These are phyloP conservation scores for Paradendryphiella salina DNA, from an alignment of 2,329 filamentous ascomycete species.

Conservation along the genomic window DNA sequence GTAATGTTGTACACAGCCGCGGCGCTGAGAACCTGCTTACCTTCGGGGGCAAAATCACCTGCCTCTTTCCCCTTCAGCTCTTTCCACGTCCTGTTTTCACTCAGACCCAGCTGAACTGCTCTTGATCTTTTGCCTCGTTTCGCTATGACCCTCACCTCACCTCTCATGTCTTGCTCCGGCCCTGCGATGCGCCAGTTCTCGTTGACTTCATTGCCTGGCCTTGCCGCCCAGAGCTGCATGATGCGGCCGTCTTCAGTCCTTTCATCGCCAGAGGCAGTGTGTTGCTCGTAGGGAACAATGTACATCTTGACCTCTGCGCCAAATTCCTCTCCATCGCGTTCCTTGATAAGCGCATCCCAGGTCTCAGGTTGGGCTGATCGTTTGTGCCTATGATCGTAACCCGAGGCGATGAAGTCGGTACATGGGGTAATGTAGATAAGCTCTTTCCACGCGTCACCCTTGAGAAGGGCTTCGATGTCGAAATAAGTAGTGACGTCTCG, in stretches of 20 bases:
- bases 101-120: slow-evolving; percentile 33
- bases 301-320: slow-evolving; percentile 42
- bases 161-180: slow-evolving; percentile 39
- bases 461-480: slow-evolving; percentile 39
- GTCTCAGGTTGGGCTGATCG: slow-evolving; percentile 36
- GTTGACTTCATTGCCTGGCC: slow-evolving; percentile 37
- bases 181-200: slow-evolving; percentile 32
- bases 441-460: slow-evolving; percentile 41
- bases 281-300: slow-evolving; percentile 29
- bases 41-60: slow-evolving; percentile 33
- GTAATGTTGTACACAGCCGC: not conserved
- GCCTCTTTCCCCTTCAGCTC: slow-evolving; percentile 35
- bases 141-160: slow-evolving; percentile 40
- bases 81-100: slow-evolving; percentile 35
- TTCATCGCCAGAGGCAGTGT: slow-evolving; percentile 16
- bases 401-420: slow-evolving; percentile 42
- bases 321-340: slow-evolving; percentile 35
- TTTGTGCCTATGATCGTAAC: slow-evolving; percentile 37
- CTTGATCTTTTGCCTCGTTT: slow-evolving; percentile 33
- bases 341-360: slow-evolving; percentile 38
- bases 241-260: slow-evolving; percentile 23
- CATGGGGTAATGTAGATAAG: slow-evolving; percentile 40
- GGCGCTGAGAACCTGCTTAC: slow-evolving; percentile 18
- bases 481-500: slow-evolving; percentile 43
- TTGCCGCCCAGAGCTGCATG: slow-evolving; percentile 36